phyloP scores from a whole-genome alignment of 352 stramenopile genomes.

The Globisporangium parvum region DNA sequence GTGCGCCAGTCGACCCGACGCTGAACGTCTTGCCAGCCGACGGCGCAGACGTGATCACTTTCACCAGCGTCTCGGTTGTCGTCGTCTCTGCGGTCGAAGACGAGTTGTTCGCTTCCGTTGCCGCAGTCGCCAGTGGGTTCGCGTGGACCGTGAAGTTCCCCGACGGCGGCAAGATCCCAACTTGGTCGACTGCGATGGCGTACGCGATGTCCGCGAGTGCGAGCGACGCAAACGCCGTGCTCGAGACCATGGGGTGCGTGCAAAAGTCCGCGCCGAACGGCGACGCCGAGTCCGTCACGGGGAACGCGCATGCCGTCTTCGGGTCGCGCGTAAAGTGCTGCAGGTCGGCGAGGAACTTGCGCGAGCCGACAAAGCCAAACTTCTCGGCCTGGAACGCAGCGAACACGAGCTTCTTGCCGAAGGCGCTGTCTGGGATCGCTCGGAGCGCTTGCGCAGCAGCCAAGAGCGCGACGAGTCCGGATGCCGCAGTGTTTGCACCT shows the following conservation, averaged over 20 bases:
- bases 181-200: slow-evolving; percentile 76
- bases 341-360: slow-evolving; percentile 67
- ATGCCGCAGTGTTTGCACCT: slow-evolving; percentile 69
- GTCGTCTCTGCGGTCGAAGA: background rate
- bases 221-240: slow-evolving; percentile 56
- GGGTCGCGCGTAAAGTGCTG: slow-evolving; percentile 42
- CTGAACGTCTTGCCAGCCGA: slow-evolving; percentile 33
- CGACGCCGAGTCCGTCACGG: slow-evolving; percentile 40
- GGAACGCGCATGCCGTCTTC: slow-evolving; percentile 35
- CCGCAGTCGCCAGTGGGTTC: slow-evolving; percentile 57
- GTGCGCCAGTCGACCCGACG: slow-evolving; percentile 24
- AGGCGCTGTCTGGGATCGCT: slow-evolving; percentile 46
- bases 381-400: slow-evolving; percentile 76
- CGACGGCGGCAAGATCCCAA: slow-evolving; percentile 41
- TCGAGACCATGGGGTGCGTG: slow-evolving; percentile 52
- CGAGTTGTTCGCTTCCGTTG: slow-evolving; percentile 12
- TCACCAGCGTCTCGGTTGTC: slow-evolving; percentile 27
- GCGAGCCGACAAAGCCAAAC: slow-evolving; percentile 78
- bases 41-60: slow-evolving; percentile 40
- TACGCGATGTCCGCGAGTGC: slow-evolving; percentile 51
- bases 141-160: slow-evolving; percentile 66
- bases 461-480: slow-evolving; percentile 68
- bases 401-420: slow-evolving; percentile 79
- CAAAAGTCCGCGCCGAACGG: slow-evolving; percentile 60
- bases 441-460: slow-evolving; percentile 64